These are phyloP conservation scores for Pseudopediastrum boryanum DNA, from an alignment of 139 green algal genomes.

Conservation along the genomic window DNA sequence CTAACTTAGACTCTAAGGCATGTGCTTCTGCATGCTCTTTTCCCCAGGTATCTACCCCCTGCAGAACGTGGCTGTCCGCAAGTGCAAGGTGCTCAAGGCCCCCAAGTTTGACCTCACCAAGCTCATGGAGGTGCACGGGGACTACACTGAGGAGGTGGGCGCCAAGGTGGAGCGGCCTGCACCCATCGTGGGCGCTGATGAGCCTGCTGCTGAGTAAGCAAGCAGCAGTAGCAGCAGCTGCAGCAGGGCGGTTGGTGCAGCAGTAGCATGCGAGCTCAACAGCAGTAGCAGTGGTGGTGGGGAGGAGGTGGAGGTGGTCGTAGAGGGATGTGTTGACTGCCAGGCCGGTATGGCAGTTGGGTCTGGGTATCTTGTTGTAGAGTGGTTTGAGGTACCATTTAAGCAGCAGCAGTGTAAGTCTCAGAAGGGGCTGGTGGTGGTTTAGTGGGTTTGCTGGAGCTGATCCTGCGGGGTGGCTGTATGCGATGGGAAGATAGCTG, in stretches of 20 bases:
- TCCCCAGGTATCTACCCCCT: slow-evolving; percentile 85
- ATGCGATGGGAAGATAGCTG: too few relatives aligned
- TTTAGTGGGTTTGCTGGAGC: too few relatives aligned
- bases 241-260: neutral
- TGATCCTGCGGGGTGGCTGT: too few relatives aligned
- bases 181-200: slow-evolving; percentile 26
- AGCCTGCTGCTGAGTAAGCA: slow-evolving; percentile 6
- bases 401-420: too few relatives aligned
- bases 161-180: slow-evolving; percentile 60
- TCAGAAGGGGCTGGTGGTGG: too few relatives aligned
- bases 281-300: neutral
- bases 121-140: slow-evolving; percentile 98
- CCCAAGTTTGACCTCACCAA: slow-evolving; percentile 98
- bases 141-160: slow-evolving; percentile 80
- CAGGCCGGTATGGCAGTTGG: too few relatives aligned
- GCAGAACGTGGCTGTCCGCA: slow-evolving; percentile 96
- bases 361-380: too few relatives aligned
- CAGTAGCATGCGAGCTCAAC: neutral
- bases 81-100: slow-evolving; percentile 98
- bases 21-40: too few relatives aligned
- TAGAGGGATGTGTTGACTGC: too few relatives aligned
- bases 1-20: too few relatives aligned
- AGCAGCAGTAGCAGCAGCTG: slow-evolving; percentile 21
- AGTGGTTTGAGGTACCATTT: too few relatives aligned
- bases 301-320: neutral